Evolutionary conservation across 345 rosid genomes (phyloP), one percentile per base, ranked within the genome.

Genomic region (Mallotus nudiflorus): DNA sequence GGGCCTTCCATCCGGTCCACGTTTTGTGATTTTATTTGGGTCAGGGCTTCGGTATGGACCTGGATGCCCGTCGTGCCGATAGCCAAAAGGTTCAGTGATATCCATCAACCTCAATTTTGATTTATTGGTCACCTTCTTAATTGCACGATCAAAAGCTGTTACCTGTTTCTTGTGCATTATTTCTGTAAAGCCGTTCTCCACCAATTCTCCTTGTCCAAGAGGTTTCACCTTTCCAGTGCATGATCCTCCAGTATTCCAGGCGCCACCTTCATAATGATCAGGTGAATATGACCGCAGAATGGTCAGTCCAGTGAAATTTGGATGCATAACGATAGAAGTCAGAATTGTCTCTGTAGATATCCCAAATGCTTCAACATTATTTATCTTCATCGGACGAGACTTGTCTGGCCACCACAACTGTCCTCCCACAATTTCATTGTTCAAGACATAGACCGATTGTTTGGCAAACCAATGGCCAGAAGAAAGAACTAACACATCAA

Each of bases 401-500:
- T 82, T 85, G 76, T 89, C 83, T 0, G 94, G 94, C 96, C 94
- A 89, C 99, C 99, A 95, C 67, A 95, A 66, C 56, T 95, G 97
- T 42, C 97, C 99, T 77, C 99, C 99, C 39, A 92, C 88, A 37
- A 95, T 85, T 84, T 92, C 88, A 28, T 89, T 88, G 42, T 92
- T 88, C 79, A 89, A 76, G 60, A 95, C 57, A 76, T 95, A 95
- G 65, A 78, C 97, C 1, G 98, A 95, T 68, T 89, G 98, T 83
- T 92, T 95, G 60, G 97, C 97, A 70, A 92, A 95, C 97, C 99
- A 95, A 80, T 95, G 99, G 65, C 99, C 99, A 14, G 96, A 90
- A 58, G 99, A 95, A 65, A 92, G 82, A 65, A 95, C 89, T 39
- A 88, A 78, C 70, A 90, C 98, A 39, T 95, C 96, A 57, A 95